Evolutionary conservation across 1,139 yeast genomes (phyloP).

Genomic region (Lodderomyces jiufengensis): DNA sequence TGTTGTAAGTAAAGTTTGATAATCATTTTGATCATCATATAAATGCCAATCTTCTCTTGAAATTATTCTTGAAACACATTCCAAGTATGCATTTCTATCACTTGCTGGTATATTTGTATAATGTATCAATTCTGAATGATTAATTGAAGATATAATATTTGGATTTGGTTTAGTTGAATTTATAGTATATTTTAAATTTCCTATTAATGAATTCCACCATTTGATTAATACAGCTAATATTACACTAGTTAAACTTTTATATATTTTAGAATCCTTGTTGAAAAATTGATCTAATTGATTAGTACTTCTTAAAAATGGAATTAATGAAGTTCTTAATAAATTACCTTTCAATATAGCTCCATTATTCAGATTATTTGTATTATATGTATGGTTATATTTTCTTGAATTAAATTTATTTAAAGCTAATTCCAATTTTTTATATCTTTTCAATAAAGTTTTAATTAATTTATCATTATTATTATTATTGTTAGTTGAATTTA

Average conservation of each 20-base stretch:
- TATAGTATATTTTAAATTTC: constrained; percentile 25
- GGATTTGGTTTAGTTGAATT: constrained; percentile 1
- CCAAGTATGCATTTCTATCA: constrained; percentile 71
- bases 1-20: constrained; percentile 36
- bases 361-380: constrained; percentile 1
- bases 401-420: constrained; percentile 49
- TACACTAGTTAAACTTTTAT: constrained; percentile 34
- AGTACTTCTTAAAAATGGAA: constrained; percentile 57
- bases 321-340: constrained; percentile 58
- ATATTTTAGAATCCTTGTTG: constrained; percentile 22
- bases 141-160: constrained; percentile 2
- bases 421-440: constrained; percentile 44
- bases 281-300: constrained; percentile 25
- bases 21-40: constrained; percentile 22
- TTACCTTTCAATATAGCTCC: constrained; percentile 58
- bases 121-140: constrained; percentile 7
- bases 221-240: constrained; percentile 41
- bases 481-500: constrained; percentile 5
- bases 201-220: constrained; percentile 68
- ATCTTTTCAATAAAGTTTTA: constrained; percentile 31
- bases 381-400: constrained; percentile 21
- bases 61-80: constrained; percentile 65
- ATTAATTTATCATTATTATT: constrained; percentile 23
- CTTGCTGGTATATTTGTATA: constrained; percentile 16
- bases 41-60: constrained; percentile 62